phyloP scores from a whole-genome alignment of 2,329 filamentous ascomycete species.

The Nothopassalora personata region DNA sequence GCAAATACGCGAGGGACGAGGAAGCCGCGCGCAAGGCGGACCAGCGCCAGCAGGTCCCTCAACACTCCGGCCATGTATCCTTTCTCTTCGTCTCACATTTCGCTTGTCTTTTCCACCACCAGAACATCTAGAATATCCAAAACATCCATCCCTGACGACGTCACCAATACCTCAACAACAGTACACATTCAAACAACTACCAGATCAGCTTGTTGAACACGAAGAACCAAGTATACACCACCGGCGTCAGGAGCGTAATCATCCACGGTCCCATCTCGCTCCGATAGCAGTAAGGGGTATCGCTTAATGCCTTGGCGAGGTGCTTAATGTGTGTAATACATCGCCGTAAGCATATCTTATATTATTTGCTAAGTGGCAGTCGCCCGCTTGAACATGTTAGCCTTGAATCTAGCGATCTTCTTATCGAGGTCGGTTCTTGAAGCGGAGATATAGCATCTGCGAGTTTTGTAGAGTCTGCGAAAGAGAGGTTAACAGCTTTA shows the following conservation, averaged over 20 bases:
- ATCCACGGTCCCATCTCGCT: constrained; percentile 19
- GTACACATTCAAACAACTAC: too few species aligned
- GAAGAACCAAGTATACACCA: too few species aligned
- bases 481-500: constrained; percentile 17
- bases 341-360: constrained; percentile 44
- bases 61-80: too few species aligned
- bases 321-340: constrained; percentile 46
- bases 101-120: too few species aligned
- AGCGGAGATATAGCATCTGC: constrained; percentile 31
- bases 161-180: too few species aligned
- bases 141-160: too few species aligned
- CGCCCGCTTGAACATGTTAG: constrained; percentile 36
- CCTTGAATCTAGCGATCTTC: constrained; percentile 32
- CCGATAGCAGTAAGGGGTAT: constrained; percentile 24
- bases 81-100: too few species aligned
- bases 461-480: constrained; percentile 24
- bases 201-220: too few species aligned
- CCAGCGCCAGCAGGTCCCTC: too few species aligned
- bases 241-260: constrained; percentile 17
- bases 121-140: too few species aligned
- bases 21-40: too few species aligned
- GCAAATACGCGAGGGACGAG: too few species aligned
- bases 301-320: constrained; percentile 42
- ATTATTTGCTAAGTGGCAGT: constrained; percentile 33
- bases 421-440: constrained; percentile 23